Evolutionary conservation across 1,139 yeast genomes (phyloP).

Genomic region (Kluyveromyces sp.): DNA sequence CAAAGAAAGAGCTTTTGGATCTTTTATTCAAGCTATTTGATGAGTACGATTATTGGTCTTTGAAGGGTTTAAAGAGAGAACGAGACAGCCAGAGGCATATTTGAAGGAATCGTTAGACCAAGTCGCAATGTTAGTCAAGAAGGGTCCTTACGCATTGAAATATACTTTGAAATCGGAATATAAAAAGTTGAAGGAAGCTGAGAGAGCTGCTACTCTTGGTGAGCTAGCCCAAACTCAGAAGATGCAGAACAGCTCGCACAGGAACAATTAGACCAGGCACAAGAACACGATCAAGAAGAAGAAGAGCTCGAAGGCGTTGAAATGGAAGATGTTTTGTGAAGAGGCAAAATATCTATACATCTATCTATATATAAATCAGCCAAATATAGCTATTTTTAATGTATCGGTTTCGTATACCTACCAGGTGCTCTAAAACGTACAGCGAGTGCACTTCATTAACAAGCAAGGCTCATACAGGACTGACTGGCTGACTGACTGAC

Average conservation of each 20-base stretch:
- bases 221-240: conserved; percentile 45
- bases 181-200: conserved; percentile 70
- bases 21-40: conserved; percentile 81
- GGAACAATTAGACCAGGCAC: conserved; percentile 9
- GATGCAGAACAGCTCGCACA: conserved; percentile 23
- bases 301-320: conserved; percentile 34
- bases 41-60: conserved; percentile 93
- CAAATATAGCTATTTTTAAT: no score
- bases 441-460: no score
- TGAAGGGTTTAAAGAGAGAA: conserved; percentile 92
- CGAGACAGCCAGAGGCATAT: conserved; percentile 93
- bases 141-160: conserved; percentile 93
- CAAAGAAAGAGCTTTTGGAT: conserved; percentile 85
- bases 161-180: conserved; percentile 88
- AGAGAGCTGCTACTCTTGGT: conserved; percentile 59
- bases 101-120: conserved; percentile 85
- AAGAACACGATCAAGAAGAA: conserved; percentile 22
- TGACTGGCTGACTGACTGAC: no score
- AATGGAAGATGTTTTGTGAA: conserved; percentile 35
- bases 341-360: conserved; percentile 22
- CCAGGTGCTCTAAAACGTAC: no score
- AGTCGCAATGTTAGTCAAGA: conserved; percentile 81
- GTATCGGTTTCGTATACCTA: no score
- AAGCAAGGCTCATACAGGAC: no score
- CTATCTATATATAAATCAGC: neutral